Evolutionary conservation across 2,329 filamentous ascomycete genomes (phyloP).

Genomic region (Fusarium neocosmosporiellum): DNA sequence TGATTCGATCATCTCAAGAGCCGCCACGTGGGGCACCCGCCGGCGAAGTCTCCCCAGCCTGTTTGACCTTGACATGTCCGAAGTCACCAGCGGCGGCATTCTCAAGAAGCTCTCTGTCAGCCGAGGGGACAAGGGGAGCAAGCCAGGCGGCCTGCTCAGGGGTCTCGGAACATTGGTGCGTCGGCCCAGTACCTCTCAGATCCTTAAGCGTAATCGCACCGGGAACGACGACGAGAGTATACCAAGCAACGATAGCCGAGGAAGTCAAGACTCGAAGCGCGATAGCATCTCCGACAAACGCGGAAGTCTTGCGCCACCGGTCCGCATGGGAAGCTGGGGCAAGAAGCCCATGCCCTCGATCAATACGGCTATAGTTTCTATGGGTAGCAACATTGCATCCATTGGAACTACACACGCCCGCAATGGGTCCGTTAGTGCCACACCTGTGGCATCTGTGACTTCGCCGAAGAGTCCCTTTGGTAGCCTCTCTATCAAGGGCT

Average conservation of each 20-base stretch:
- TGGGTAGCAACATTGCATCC: slow-evolving; percentile 65
- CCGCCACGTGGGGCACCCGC: slow-evolving; percentile 77
- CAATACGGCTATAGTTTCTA: slow-evolving; percentile 67
- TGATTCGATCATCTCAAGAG: slow-evolving; percentile 69
- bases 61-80: slow-evolving; percentile 65
- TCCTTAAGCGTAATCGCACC: slow-evolving; percentile 61
- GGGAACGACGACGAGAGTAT: slow-evolving; percentile 47
- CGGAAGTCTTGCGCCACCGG: slow-evolving; percentile 63
- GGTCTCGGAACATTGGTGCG: slow-evolving; percentile 62
- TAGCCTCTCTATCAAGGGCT: slow-evolving; percentile 58
- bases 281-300: slow-evolving; percentile 53
- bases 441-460: slow-evolving; percentile 61
- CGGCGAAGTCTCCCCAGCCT: slow-evolving; percentile 72
- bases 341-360: slow-evolving; percentile 66
- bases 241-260: slow-evolving; percentile 37
- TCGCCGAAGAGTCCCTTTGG: slow-evolving; percentile 65
- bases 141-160: slow-evolving; percentile 61
- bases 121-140: slow-evolving; percentile 56
- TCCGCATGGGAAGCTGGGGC: slow-evolving; percentile 63
- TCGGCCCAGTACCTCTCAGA: slow-evolving; percentile 57
- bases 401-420: slow-evolving; percentile 68
- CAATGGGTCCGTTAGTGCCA: slow-evolving; percentile 69
- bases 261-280: slow-evolving; percentile 43
- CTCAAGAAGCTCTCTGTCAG: slow-evolving; percentile 71
- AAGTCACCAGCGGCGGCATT: slow-evolving; percentile 68